Evolutionary conservation across 257 asterid species (phyloP).

Genomic region (Solanum bulbocastanum): DNA sequence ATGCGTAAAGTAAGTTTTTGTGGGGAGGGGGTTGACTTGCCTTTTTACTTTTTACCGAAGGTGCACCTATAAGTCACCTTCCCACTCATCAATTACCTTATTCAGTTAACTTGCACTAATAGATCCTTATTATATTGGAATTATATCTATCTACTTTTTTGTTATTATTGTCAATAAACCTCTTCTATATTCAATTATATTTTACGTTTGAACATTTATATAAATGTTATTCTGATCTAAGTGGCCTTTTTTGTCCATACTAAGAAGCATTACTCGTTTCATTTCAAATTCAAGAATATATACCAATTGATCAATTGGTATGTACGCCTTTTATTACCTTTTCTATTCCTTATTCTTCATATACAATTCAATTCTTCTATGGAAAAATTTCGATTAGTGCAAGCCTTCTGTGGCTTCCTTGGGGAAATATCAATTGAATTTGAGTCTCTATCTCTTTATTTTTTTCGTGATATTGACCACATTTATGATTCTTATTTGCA

Average conservation of each 20-base stretch:
- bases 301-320: background rate
- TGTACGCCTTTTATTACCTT: background rate
- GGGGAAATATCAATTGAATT: background rate
- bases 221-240: background rate
- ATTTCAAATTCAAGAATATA: too few species aligned
- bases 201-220: background rate
- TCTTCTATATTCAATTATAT: background rate
- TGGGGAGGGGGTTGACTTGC: too few species aligned
- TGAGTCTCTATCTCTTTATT: background rate
- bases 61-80: background rate
- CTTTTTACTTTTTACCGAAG: background rate
- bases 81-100: background rate
- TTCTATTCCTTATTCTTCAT: background rate
- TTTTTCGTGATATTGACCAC: background rate
- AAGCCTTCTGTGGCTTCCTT: background rate
- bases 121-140: background rate
- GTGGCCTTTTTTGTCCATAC: too few species aligned
- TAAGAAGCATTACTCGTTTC: too few species aligned
- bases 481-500: background rate
- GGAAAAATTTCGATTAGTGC: background rate
- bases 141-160: background rate
- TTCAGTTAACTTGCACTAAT: background rate
- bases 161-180: background rate
- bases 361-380: background rate
- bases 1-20: too few species aligned